Conservation (phyloP, 2,329 filamentous ascomycete genomes). For the Intubia oerlemansii region DNA sequence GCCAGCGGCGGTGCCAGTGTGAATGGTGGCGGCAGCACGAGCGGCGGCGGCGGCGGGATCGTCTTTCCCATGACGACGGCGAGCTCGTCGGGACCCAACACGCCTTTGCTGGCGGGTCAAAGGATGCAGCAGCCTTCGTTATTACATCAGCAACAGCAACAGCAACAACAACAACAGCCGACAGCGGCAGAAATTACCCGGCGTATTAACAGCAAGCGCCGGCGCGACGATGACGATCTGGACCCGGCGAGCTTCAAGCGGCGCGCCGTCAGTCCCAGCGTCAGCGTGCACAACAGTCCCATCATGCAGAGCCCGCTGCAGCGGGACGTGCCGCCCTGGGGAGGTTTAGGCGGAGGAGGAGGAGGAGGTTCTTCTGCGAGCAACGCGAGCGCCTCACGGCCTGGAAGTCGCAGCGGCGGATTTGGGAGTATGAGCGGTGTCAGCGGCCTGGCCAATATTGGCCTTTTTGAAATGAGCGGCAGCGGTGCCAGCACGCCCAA, state of each 20-base stretch:
- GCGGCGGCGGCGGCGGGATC: too few species aligned
- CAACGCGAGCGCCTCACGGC: conserved; percentile 17
- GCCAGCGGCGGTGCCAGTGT: conserved; percentile 1
- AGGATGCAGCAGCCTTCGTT: conserved; percentile 1
- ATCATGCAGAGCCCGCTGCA: conserved; percentile 69
- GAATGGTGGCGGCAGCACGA: conserved; percentile 8
- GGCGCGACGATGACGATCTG: conserved; percentile 65
- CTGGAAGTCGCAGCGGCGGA: conserved; percentile 20
- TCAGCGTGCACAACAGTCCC: conserved; percentile 81
- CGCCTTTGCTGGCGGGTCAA: conserved; percentile 15
- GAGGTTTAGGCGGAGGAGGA: conserved; percentile 32
- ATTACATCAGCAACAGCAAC: conserved; percentile 12
- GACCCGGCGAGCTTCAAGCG: conserved; percentile 78
- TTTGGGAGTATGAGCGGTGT: too few species aligned
- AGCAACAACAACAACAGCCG: conserved; percentile 22
- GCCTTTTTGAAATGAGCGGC: conserved; percentile 11
- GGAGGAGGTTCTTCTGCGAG: too few species aligned
- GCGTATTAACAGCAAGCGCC: conserved; percentile 62
- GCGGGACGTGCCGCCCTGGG: conserved; percentile 48
- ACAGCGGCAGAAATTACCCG: conserved; percentile 55
- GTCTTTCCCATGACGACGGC: conserved; percentile 12
- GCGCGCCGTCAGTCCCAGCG: conserved; percentile 72
- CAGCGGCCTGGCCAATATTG: too few species aligned
- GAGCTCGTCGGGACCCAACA: conserved; percentile 16
- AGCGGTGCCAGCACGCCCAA: too few species aligned